Percentiles rank a stretch among this genome's conserved stretches.
These are phyloP conservation scores for Onygenales sp. DNA, from an alignment of 2,329 filamentous ascomycete species.

Conservation along the genomic window DNA sequence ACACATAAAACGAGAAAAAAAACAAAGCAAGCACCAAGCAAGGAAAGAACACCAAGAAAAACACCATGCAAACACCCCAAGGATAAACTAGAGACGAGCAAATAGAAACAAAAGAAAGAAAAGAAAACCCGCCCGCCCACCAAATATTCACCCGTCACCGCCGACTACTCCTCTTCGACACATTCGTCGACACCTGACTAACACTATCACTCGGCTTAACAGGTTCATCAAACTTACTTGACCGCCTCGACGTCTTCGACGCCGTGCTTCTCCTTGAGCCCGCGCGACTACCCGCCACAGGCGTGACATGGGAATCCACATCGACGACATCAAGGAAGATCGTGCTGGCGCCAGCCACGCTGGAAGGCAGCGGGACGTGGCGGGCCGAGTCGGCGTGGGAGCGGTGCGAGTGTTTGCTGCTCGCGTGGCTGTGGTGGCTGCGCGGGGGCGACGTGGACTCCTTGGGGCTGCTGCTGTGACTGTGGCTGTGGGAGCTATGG, in stretches of 20 bases:
- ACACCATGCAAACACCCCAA: too few species aligned
- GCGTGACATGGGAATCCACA: slow-evolving; percentile 53
- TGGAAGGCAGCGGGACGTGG: slow-evolving; percentile 24
- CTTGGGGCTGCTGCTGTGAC: neutral
- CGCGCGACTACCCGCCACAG: slow-evolving; percentile 30
- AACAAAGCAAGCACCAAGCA: too few species aligned
- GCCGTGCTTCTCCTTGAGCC: slow-evolving; percentile 15
- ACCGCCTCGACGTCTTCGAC: slow-evolving; percentile 5
- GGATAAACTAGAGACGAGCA: too few species aligned
- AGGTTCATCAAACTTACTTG: slow-evolving; percentile 28
- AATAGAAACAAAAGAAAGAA: neutral
- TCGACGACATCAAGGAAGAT: slow-evolving; percentile 19
- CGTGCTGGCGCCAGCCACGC: slow-evolving; percentile 19
- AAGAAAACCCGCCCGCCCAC: neutral
- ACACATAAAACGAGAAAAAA: too few species aligned
- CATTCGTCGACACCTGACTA: slow-evolving; percentile 26
- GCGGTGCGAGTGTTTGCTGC: slow-evolving; percentile 11
- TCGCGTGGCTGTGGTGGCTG: slow-evolving; percentile 1
- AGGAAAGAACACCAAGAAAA: too few species aligned
- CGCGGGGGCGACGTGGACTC: neutral
- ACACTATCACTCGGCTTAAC: slow-evolving; percentile 30
- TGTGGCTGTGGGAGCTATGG: neutral
- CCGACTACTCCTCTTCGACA: slow-evolving; percentile 9
- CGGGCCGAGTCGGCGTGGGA: slow-evolving; percentile 10
- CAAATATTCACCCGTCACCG: neutral